Evolutionary conservation across 1,284 basidiomycete genomes (phyloP), one percentile per base, ranked within the genome.

Genomic region (Ceratobasidium sp.): DNA sequence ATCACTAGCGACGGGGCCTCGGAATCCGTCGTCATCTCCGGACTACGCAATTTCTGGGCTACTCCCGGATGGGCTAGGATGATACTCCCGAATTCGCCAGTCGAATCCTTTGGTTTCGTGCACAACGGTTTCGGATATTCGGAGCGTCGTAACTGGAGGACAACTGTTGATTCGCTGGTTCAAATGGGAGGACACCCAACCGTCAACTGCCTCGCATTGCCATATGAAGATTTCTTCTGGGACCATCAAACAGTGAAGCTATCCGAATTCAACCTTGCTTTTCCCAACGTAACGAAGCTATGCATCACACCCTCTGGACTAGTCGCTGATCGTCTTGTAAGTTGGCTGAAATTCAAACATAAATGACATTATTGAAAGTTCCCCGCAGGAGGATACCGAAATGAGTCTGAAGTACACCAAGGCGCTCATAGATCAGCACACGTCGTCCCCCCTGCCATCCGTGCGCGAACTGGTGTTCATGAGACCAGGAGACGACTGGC

Each of bases 221-320:
- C 54, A 14, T 31, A 57, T 29, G 54, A 57, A 29, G 54, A 57
- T 33, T 57, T 57, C 27, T 57, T 57, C 54, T 57, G 54, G 54
- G 54, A 57, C 19, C 54, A 57, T 33, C 22, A 33, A 33, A 33
- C 54, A 15, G 54, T 57, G 24, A 29, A 19, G 8, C 54, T 57
- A 22, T 15, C 8, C 5, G 24, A 57, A 27, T 33, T 22, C 27
- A 29, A 19, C 5, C 24, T 7, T 9, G 54, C 54, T 8, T 57
- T 57, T 57, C 54, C 54, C 8, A 29, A 29, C 19, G 31, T 19
- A 17, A 27, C 22, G 17, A 27, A 33, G 54, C 27, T 57, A 27
- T 29, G 27, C 27, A 57, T 57, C 54, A 33, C 19, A 17, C 54
- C 33, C 19, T 29, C 54, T 4, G 54, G 54, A 11, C 3, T 57